Base-by-base conservation (phyloP, 208 protist genomes). In the Acanthamoeba divionensis region DNA sequence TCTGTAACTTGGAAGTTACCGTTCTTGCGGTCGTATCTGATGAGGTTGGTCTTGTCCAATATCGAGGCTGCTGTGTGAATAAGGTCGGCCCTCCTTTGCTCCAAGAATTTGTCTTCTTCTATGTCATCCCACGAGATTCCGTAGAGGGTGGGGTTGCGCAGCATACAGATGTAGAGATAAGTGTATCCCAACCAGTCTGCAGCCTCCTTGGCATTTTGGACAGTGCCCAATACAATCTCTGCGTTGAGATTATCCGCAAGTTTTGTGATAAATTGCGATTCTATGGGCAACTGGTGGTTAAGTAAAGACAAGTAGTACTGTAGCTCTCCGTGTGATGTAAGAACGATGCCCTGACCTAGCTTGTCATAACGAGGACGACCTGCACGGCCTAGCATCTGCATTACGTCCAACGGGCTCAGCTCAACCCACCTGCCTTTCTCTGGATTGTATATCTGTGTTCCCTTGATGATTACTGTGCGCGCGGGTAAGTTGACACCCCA, bases 401-500 rank as follows among this genome's bases (percentile, higher is more conserved):
- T 96, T 21, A 99, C 97, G 93, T 99, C 99, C 41, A 99, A 89
- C 44, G 97, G 94, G 33, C 94, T 97, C 0, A 99, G 93, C 87
- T 99, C 97, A 47, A 97, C 95, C 91, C 97, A 99, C 63, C 94
- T 87, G 2, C 98, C 98, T 67, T 96, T 97, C 50, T 99, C 96
- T 15, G 98, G 97, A 85, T 95, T 97, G 93, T 99, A 99, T n/a
- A 99, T 94, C 89, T 98, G 98, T 1, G 99, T 99, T n/a, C 99
- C 99, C 92, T 99, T 99, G 91, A 99, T 99, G 86, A 99, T 99
- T 24, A 99, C 99, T 12, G 97, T 98, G 93, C 99, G 98, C 5
- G 99, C 99, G 0, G 99, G 99, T 50, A 99, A 85, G 94, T 99
- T 99, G 1, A 99, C 99, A 91, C 99, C 99, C 99, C 99, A 99